phyloP scores from a whole-genome alignment of 2,329 filamentous ascomycete genomes.

The Cryphonectria japonica region DNA sequence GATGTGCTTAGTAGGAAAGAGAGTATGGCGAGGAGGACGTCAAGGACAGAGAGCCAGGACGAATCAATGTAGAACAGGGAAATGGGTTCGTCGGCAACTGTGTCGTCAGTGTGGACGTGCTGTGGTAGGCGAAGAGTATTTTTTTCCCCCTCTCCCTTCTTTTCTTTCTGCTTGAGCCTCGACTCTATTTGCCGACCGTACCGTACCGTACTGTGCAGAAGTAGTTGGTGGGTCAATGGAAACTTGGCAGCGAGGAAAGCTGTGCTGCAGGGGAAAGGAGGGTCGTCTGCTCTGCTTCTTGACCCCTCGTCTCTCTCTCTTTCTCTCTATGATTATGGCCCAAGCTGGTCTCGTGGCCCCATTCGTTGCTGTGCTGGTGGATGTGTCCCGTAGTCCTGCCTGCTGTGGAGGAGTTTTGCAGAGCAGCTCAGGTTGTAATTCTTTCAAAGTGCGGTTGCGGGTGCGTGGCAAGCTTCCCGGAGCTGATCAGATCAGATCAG shows the following conservation, averaged over 20 bases:
- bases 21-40: slow-evolving; percentile 6
- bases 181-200: slow-evolving; percentile 1
- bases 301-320: not conserved
- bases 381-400: not conserved
- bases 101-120: slow-evolving; percentile 3
- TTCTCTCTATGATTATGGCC: slow-evolving; percentile 2
- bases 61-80: not conserved
- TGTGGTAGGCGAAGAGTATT: not conserved
- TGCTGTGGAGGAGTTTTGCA: not conserved
- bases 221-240: slow-evolving; percentile 20
- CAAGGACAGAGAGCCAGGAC: slow-evolving; percentile 5
- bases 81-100: not conserved
- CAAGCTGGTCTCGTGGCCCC: slow-evolving; percentile 10
- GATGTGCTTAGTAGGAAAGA: slow-evolving; percentile 1
- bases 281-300: slow-evolving; percentile 21
- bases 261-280: slow-evolving; percentile 26
- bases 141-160: not conserved
- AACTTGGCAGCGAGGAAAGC: slow-evolving; percentile 29
- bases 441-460: not conserved
- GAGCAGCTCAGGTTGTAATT: not conserved
- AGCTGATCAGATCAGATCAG: not conserved
- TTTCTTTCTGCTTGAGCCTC: slow-evolving; percentile 10
- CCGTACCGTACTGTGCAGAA: not conserved
- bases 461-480: slow-evolving; percentile 7
- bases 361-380: slow-evolving; percentile 1